Evolutionary conservation across 2,329 filamentous ascomycete species (phyloP), one percentile per base, ranked within the genome.

Genomic region (Hymenoscyphus fraxineus): DNA sequence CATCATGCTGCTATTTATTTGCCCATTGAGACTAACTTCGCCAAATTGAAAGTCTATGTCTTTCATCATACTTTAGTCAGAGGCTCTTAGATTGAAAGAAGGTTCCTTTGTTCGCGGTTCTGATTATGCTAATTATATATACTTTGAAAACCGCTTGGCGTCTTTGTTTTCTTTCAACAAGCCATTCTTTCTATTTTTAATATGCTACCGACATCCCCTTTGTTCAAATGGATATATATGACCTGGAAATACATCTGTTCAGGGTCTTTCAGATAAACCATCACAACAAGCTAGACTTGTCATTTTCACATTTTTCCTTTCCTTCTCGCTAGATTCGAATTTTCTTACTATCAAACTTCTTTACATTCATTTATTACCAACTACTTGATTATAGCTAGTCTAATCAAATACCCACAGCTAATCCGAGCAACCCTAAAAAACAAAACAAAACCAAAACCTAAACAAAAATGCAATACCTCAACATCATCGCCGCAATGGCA

Each of bases 391-490:
- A 6, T 47, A 22, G 41, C 41, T 47, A 47, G 41, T n/a, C 41
- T 47, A 47, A 9, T 47, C 41, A 47, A 19, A 47, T 19, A n/a
- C n/a, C n/a, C 41, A 47, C n/a, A 47, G 41, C 10, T 7, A 4
- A 47, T 9, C 5, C 41, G 9, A 13, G 19, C 0, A 47, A 47
- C n/a, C 6, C 41, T 7, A 47, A 19, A 47, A 47, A 7, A 16
- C 13, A 47, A 47, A 7, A 16, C 13, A 44, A 47, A 47, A 7
- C 16, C 27, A 27, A 27, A 27, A 27, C 2, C 27, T 27, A 27
- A 27, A 27, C 27, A 47, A 61, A 61, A 51, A 61, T 61, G 59
- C 59, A 61, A 51, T 38, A 51, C 59, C 15, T 9, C 13, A 61
- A 31, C 51, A 62, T 57, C 35, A 22, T 62, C 32, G 35, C 38